Evolutionary conservation across 129 eudicot species (phyloP), one percentile per base, ranked within the genome.

Genomic region (Escallonia herrerae): DNA sequence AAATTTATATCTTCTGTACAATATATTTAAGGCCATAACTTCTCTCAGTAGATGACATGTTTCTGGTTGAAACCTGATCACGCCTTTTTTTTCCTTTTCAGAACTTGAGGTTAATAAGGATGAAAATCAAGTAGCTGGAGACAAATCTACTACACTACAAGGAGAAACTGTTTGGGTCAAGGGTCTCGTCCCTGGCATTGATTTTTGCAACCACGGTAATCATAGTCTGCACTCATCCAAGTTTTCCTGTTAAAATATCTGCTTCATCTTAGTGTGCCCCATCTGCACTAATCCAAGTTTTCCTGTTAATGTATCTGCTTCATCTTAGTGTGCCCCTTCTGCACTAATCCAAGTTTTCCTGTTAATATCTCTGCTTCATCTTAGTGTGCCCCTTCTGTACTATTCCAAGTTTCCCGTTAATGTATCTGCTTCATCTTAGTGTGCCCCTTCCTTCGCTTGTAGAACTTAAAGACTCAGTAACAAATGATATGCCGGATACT

Each of bases 101-200:
- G 93, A 64, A 57, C 57, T 49, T 13, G 74, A 65, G 56, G 56
- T 54, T 62, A 73, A 66, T 60, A 63, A 47, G 6, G 65, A 70
- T 43, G 80, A 61, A 60, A 64, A 64, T 57, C 75, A 79, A 53
- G 75, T 57, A 42, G 52, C 63, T 71, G 83, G 73, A 48, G 47
- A 57, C 42, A 40, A 69, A 45, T 55, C 82, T 61, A 65, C 75
- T 73, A 62, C 81, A 4, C 43, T 33, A 62, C 83, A 74, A 69
- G 90, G 61, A 66, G 96, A 83, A 55, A 81, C 84, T 56, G 67
- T 85, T 54, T 88, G 95, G 89, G 95, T 93, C 11, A 96, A 93
- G 76, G 98, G 98, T 66, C 96, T 93, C 65, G 95, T 93, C 49
- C 98, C 98, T 15, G 98, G 95, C 68, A 93, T 93, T 72, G 98